Evolutionary conservation across 1,284 basidiomycete species (phyloP).

Genomic region (Sparassis latifolia): DNA sequence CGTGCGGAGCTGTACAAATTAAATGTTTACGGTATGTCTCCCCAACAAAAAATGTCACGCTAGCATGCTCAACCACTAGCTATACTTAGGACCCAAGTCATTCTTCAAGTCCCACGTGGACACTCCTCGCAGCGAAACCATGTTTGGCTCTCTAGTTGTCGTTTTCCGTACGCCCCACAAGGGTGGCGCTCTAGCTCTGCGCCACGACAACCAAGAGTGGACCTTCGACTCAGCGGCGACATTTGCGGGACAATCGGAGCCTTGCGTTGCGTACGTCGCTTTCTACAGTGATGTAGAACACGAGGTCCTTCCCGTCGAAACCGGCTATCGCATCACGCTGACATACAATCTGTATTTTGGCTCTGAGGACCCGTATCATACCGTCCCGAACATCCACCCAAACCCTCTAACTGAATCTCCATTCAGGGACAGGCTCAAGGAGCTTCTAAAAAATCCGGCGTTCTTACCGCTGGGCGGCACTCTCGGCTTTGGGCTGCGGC

Average conservation of each 20-base stretch:
- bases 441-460: too few relatives aligned
- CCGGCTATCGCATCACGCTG: conserved; percentile 35
- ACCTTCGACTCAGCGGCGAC: conserved; percentile 27
- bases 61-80: neutral
- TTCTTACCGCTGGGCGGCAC: too few relatives aligned
- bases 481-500: too few relatives aligned
- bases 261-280: conserved; percentile 27
- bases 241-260: conserved; percentile 6
- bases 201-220: conserved; percentile 21
- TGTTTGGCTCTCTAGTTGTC: conserved; percentile 39
- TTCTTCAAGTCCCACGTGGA: conserved; percentile 25
- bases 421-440: too few relatives aligned
- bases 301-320: conserved; percentile 35
- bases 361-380: too few relatives aligned
- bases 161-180: conserved; percentile 33
- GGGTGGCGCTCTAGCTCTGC: conserved; percentile 33
- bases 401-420: too few relatives aligned
- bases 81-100: conserved; percentile 9
- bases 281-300: conserved; percentile 42
- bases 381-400: neutral
- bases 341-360: conserved; percentile 32
- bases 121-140: conserved; percentile 16
- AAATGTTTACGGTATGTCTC: neutral
- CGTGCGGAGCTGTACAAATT: neutral
- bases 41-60: neutral